Percentiles rank a stretch among this genome's conserved stretches.
Conservation (phyloP, 2,329 filamentous ascomycete species). For the Alternaria triticina region DNA sequence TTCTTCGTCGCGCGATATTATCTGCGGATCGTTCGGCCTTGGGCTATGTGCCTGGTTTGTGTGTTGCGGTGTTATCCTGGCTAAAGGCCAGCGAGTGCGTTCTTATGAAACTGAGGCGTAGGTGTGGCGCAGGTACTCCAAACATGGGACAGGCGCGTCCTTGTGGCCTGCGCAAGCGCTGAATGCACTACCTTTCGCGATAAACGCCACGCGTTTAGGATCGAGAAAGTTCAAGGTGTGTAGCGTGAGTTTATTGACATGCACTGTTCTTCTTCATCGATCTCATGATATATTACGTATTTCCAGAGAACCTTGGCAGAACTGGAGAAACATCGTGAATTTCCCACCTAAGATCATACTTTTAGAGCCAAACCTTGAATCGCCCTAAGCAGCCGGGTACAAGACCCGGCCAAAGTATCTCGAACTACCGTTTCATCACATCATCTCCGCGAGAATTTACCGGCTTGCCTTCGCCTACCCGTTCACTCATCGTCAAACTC, state of each 20-base stretch:
- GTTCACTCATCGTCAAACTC: slow-evolving; percentile 26
- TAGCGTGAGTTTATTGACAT: background rate
- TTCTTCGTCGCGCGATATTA: background rate
- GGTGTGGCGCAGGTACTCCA: slow-evolving; percentile 8
- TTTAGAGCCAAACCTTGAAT: background rate
- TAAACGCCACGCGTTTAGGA: background rate
- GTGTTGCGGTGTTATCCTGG: background rate
- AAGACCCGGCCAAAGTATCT: background rate
- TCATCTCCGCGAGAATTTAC: background rate
- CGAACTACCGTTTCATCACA: background rate
- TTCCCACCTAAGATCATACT: background rate
- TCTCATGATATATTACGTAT: background rate
- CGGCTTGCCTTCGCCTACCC: slow-evolving; percentile 1
- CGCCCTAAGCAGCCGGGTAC: background rate
- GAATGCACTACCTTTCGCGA: background rate
- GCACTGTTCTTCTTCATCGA: background rate
- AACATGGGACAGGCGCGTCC: background rate
- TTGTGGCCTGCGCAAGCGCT: background rate
- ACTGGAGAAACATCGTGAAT: background rate
- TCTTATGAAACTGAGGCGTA: slow-evolving; percentile 8
- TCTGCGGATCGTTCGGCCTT: background rate
- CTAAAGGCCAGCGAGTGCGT: background rate
- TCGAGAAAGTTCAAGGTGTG: too few relatives aligned
- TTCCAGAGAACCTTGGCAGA: background rate
- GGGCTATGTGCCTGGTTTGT: background rate